Evolutionary conservation across 148 eudicot species (phyloP), one percentile per base, ranked within the genome.

Genomic region (Vaccinium corymbosum): DNA sequence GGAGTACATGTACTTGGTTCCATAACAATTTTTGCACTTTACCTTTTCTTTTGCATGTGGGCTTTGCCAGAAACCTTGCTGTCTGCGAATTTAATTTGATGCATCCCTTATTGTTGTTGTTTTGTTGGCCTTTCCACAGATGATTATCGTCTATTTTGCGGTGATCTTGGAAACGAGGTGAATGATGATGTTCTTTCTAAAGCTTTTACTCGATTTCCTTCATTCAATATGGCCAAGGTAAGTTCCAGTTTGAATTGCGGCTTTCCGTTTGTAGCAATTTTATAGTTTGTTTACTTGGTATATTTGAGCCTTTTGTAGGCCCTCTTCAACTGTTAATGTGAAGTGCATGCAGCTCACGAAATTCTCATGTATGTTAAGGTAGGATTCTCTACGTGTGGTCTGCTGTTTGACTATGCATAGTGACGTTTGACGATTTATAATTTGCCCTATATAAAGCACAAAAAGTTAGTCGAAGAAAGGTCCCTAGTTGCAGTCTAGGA

Each of bases 161-260:
- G 98, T 57, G 94, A 93, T 86, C 98, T 95, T 90, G 98, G 98
- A 81, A 95, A 95, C 81, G 97, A 93, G 90, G 98, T 93, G 89
- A 95, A 95, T 86, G 98, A 95, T 87, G 98, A 95, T 90, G 97
- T 95, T 81, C 86, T 95, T 29, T 89, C 97, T 22, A 95, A 95
- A 87, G 98, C 97, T 25, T 95, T 95, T 88, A 71, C 97, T 80
- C 88, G 95, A 73, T 95, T 92, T 87, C 98, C 98, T 80, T 89
- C 97, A 27, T 95, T 93, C 82, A 95, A 93, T 82, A 90, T 93
- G 93, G 98, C 98, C 27, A 89, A 90, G 79, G 98, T 95, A 90
- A 86, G 97, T 85, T 80, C 49, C 82, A 46, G 49, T 46, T 68
- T 22, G 50, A 29, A 29, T 68, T 68, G 73, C 19, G 27, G 73